Base-by-base conservation (phyloP, 768 basidiomycete species). In the Boletus huronensis region DNA sequence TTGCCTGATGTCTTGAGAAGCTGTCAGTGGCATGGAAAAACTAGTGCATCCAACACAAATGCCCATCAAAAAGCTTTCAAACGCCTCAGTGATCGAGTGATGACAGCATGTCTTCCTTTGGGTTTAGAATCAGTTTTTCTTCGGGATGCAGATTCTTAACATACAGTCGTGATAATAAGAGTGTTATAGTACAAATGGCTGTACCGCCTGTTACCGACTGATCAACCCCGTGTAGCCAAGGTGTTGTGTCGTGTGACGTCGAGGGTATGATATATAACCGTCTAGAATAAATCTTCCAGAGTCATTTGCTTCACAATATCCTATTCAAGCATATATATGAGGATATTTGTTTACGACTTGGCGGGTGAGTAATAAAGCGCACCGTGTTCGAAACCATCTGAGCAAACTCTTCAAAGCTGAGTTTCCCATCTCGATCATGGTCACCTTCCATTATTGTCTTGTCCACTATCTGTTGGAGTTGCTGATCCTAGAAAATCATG, bases 381-480 rank as follows among this genome's bases (percentile, higher is more conserved):
- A 93, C 93, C 63, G 97, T 98, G 71, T 93, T 96, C 28, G 94
- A 91, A 26, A 99, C 97, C 85, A 98, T 98, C 65, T 83, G 80
- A 2, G 93, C 84, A 71, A 99, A 99, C 74, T 98, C 97, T 52
- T 97, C 94, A 63, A 99, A 99, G 73, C 84, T 92, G 57, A 99
- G 80, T 72, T 95, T 98, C 26, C 97, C 97, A 68, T 99, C 97
- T 2, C 91, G 94, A 67, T 99, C 95, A 70, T 92, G 89, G 69
- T 99, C 97, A 11, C 95, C 97, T 74, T 99, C 97, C 93, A 99
- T 94, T 70, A 99, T 99, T 9, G 97, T 98, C 78, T 99, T 99
- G 74, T 99, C 97, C 17, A 99, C 97, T 55, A 99, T 99, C 71
- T 98, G 97, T 72, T 99, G 97, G 55, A 99, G 76, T 76, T 98